Evolutionary conservation across 106 monocot genomes (phyloP).

Genomic region (Ottelia alismoides): DNA sequence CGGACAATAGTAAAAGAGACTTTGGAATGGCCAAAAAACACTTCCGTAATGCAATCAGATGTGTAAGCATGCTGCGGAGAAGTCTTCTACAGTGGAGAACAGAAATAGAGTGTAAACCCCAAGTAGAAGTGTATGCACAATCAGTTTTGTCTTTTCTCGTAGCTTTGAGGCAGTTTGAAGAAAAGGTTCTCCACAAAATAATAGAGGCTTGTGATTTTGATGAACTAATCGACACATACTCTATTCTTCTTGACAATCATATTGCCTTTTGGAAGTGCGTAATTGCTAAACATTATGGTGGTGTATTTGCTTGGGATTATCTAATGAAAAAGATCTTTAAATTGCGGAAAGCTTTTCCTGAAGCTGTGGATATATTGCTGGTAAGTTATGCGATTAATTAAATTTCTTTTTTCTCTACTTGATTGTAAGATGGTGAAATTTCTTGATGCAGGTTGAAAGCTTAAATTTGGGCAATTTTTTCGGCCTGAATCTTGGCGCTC

Average conservation of each 20-base stretch:
- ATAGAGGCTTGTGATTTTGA: conserved; percentile 13
- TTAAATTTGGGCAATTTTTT: conserved; percentile 9
- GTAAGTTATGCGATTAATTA: no score
- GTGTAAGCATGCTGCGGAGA: conserved; percentile 39
- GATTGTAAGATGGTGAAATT: no score
- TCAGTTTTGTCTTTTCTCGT: conserved; percentile 21
- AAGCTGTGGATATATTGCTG: conserved; percentile 16
- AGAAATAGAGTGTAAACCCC: conserved; percentile 21
- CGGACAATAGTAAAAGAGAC: conserved; percentile 12
- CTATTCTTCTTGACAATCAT: conserved; percentile 60
- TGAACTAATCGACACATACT: conserved; percentile 27
- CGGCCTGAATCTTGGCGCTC: conserved; percentile 14
- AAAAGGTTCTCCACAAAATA: conserved; percentile 43
- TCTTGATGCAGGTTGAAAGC: no score
- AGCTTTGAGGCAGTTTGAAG: conserved; percentile 52
- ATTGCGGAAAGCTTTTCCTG: conserved; percentile 35
- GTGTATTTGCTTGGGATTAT: conserved; percentile 42
- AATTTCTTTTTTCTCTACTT: no score
- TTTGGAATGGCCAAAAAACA: conserved; percentile 8
- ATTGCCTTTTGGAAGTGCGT: conserved; percentile 50
- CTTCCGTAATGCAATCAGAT: conserved; percentile 30
- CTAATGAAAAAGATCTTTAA: conserved; percentile 57
- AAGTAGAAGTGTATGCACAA: conserved; percentile 4
- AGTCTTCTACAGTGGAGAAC: conserved; percentile 58
- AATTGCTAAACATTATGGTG: conserved; percentile 25